phyloP scores from a whole-genome alignment of 139 green algal species.

The Haematococcus sp. region DNA sequence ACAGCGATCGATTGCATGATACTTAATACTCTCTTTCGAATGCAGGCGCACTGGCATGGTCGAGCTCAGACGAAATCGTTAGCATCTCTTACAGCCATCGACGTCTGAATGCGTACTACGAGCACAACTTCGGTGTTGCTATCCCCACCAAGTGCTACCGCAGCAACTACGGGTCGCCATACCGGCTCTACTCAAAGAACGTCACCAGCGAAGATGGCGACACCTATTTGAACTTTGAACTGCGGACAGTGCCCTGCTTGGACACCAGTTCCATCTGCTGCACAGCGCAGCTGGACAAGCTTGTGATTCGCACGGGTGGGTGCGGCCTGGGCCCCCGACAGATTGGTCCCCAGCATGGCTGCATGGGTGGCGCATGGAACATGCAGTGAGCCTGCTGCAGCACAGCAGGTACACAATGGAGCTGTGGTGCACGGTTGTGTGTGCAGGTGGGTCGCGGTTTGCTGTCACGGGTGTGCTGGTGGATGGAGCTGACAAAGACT shows the following conservation, averaged over 20 bases:
- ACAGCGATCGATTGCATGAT: no score
- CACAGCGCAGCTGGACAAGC: conserved; percentile 17
- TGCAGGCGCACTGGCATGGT: not conserved
- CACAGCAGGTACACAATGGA: not conserved
- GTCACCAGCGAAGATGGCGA: not conserved
- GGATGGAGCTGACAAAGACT: not conserved
- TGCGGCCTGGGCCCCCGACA: not conserved
- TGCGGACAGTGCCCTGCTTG: conserved; percentile 3
- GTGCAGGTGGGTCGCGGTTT: not conserved
- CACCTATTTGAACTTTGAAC: conserved; percentile 1
- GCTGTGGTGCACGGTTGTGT: not conserved
- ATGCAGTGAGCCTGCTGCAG: not conserved
- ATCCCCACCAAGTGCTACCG: conserved; percentile 21
- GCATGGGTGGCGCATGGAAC: not conserved
- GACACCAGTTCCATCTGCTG: conserved; percentile 20
- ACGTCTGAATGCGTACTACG: not conserved
- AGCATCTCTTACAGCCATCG: not conserved
- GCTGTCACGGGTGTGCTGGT: not conserved
- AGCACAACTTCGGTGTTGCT: conserved; percentile 16
- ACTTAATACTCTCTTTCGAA: not conserved
- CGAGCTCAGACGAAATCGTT: not conserved
- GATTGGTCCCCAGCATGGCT: not conserved
- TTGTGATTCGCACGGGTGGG: conserved; percentile 26
- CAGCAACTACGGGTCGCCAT: conserved; percentile 38
- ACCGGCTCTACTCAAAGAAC: conserved; percentile 19